Evolutionary conservation across 2,329 filamentous ascomycete genomes (phyloP), one percentile per base, ranked within the genome.

Genomic region (Talaromyces sp.): DNA sequence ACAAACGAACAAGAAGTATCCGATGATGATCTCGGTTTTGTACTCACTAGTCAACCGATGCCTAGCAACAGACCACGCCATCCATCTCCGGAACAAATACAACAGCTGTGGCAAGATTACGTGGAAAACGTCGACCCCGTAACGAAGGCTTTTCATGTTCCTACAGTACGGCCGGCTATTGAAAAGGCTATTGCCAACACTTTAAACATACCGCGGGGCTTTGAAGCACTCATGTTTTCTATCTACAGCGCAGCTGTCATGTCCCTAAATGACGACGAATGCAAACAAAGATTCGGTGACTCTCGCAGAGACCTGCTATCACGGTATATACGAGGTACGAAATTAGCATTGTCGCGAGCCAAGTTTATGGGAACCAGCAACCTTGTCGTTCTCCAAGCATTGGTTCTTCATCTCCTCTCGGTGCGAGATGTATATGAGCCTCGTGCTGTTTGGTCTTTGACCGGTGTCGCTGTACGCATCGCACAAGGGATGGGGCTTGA

Each of bases 81-180:
- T 68, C 85, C 84, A 5, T 70, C 78, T 3, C 73, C 77, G 0
- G 71, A 77, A 43, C 79, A 81, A 60, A 80, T 85, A 3, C 74
- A 72, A 21, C 68, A 78, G 10, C 77, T 85, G 57, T 87, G 84
- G 84, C 74, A 80, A n/a, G 71, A 79, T 2, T 88, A 80, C 72
- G 79, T 81, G 63, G 81, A 85, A 61, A 85, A 85, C 63, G 52
- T 59, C 32, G 57, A 59, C 41, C 57, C 35, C n/a, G 27, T 56
- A 8, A 26, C 48, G 11, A 59, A 59, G 26, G n/a, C 56, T 11
- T 24, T 59, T n/a, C 57, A 59, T 32, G 35, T 43, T 17, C 41
- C 52, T 26, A 55, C 52, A 12, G 24, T 55, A 19, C 19, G 21
- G 17, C 54, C 32, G 26, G 19, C 35, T 12, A 43, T 59, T 10